These are phyloP conservation scores for Neofusicoccum ribis DNA, from an alignment of 2,329 filamentous ascomycete genomes.

Conservation along the genomic window DNA sequence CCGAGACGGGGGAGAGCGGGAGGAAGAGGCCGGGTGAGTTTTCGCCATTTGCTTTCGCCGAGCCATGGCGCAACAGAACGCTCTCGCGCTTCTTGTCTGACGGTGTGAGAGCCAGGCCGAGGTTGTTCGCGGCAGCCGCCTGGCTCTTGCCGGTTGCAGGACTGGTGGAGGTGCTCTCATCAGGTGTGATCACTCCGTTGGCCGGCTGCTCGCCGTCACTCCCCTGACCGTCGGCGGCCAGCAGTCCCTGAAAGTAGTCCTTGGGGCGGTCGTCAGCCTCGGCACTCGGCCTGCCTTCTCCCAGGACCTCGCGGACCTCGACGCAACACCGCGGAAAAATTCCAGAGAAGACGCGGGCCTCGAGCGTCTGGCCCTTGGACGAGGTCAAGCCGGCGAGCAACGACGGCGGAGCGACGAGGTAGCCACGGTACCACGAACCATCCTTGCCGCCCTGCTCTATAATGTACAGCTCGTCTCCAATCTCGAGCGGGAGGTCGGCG, in stretches of 20 bases:
- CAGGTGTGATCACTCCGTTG: constrained; percentile 40
- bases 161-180: constrained; percentile 37
- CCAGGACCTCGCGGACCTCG: constrained; percentile 88
- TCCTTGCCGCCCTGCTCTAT: constrained; percentile 89
- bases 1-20: constrained; percentile 41
- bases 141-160: constrained; percentile 27
- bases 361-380: constrained; percentile 86
- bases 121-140: constrained; percentile 23
- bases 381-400: constrained; percentile 88
- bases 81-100: constrained; percentile 34
- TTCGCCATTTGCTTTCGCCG: constrained; percentile 41
- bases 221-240: constrained; percentile 18
- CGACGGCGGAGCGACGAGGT: constrained; percentile 90
- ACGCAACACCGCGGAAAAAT: constrained; percentile 96
- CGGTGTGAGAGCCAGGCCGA: constrained; percentile 30
- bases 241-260: constrained; percentile 33
- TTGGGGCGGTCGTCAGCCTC: constrained; percentile 31
- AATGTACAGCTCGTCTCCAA: constrained; percentile 97
- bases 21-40: constrained; percentile 40
- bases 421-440: constrained; percentile 91
- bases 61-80: constrained; percentile 28
- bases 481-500: constrained; percentile 91
- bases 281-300: constrained; percentile 59
- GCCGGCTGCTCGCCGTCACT: constrained; percentile 31
- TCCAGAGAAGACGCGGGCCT: constrained; percentile 96